Conservation (phyloP, 345 rosid genomes). For the Melastoma malabathricum region DNA sequence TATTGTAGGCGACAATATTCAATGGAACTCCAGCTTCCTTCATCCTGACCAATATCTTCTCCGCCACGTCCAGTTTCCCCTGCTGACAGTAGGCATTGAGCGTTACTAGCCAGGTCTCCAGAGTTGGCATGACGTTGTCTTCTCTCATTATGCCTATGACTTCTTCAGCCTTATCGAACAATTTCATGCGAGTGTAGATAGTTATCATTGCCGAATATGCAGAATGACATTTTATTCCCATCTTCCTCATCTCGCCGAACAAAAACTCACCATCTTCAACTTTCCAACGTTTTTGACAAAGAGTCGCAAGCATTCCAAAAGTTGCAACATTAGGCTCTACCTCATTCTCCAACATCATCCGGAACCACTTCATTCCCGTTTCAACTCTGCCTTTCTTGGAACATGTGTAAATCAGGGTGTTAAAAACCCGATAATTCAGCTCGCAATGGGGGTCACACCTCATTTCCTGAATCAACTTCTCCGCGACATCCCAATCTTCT, state of each 20-base stretch:
- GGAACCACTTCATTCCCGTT: slow-evolving; percentile 54
- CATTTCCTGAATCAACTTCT: slow-evolving; percentile 34
- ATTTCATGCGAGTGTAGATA: slow-evolving; percentile 59
- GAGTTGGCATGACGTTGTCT: slow-evolving; percentile 37
- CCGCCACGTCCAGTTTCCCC: slow-evolving; percentile 69
- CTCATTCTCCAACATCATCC: slow-evolving; percentile 57
- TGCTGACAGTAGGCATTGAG: slow-evolving; percentile 76
- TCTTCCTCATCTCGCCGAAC: slow-evolving; percentile 53
- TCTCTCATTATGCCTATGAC: slow-evolving; percentile 45
- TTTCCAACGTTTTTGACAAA: slow-evolving; percentile 64
- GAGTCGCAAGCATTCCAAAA: slow-evolving; percentile 79
- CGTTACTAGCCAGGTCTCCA: slow-evolving; percentile 77
- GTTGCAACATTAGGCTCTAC: slow-evolving; percentile 72
- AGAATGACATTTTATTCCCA: slow-evolving; percentile 53
- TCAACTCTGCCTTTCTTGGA: slow-evolving; percentile 43
- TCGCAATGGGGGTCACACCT: slow-evolving; percentile 18
- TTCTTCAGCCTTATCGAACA: slow-evolving; percentile 61
- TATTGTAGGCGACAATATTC: slow-evolving; percentile 62
- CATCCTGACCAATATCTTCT: slow-evolving; percentile 39
- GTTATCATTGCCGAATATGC: slow-evolving; percentile 90
- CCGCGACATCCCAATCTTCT: slow-evolving; percentile 67
- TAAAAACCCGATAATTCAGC: slow-evolving; percentile 47
- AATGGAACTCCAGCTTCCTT: slow-evolving; percentile 39
- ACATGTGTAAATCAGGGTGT: slow-evolving; percentile 53
- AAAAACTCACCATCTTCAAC: slow-evolving; percentile 63